Evolutionary conservation across 148 eudicot genomes (phyloP).

Genomic region (Vaccinium myrtillus): DNA sequence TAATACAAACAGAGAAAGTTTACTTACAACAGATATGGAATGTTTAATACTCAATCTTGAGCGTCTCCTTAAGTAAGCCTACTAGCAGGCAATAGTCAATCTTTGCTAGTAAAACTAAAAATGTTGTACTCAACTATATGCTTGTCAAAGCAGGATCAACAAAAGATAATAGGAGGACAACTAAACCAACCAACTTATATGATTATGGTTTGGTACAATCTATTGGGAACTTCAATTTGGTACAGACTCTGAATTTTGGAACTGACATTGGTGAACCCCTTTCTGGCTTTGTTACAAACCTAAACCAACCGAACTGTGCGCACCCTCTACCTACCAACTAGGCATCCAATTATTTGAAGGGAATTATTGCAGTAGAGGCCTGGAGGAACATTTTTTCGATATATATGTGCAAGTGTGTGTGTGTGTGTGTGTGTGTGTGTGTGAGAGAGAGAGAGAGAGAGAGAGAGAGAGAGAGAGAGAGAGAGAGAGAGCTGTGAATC

Average conservation of each 20-base stretch:
- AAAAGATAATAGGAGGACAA: background rate
- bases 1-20: background rate
- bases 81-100: background rate
- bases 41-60: background rate
- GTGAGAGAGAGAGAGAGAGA: background rate
- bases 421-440: too few relatives aligned
- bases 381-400: conserved; percentile 4
- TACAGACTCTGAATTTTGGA: background rate
- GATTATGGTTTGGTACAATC: background rate
- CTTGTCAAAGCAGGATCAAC: background rate
- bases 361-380: background rate
- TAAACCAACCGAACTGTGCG: background rate
- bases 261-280: background rate
- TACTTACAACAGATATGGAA: background rate
- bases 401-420: background rate
- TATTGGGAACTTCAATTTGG: background rate
- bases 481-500: background rate
- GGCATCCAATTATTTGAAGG: background rate
- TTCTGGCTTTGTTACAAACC: conserved; percentile 4
- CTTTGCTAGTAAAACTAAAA: background rate
- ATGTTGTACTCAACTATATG: background rate
- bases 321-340: background rate
- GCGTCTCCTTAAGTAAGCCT: background rate
- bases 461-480: background rate
- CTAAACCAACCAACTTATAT: background rate